Percentiles rank a stretch among this genome's conserved stretches.
phyloP scores from a whole-genome alignment of 371 early-diverging fungal species.

The Lichtheimia ramosa region DNA sequence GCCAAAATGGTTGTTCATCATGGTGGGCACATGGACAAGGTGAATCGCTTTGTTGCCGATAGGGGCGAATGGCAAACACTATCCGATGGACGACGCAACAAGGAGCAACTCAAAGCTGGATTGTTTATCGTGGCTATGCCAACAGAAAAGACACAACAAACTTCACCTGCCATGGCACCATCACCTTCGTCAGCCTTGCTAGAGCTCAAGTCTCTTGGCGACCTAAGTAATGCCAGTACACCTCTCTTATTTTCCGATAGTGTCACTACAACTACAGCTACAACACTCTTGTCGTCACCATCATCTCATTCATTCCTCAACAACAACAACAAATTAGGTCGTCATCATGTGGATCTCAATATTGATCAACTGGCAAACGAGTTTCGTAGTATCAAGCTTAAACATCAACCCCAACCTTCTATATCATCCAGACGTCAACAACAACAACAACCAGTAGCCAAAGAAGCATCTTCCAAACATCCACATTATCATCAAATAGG shows the following conservation, averaged over 20 bases:
- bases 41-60: conserved; percentile 41
- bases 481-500: too few relatives aligned
- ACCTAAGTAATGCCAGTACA: conserved; percentile 3
- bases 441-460: background rate
- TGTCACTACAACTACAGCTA: conserved; percentile 15
- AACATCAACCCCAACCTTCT: conserved; percentile 3
- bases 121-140: conserved; percentile 49
- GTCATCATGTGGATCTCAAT: conserved; percentile 10
- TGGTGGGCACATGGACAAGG: conserved; percentile 35
- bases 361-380: conserved; percentile 20
- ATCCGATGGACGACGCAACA: conserved; percentile 1
- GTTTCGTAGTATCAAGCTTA: conserved; percentile 14
- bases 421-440: background rate
- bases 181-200: conserved; percentile 1
- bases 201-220: conserved; percentile 13
- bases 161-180: background rate
- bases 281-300: conserved; percentile 14
- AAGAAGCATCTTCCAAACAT: too few relatives aligned
- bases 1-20: conserved; percentile 41
- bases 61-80: conserved; percentile 40
- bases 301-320: conserved; percentile 13
- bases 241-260: conserved; percentile 22
- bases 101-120: conserved; percentile 37
- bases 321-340: background rate
- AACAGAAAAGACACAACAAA: conserved; percentile 14